Percentiles rank a stretch among this genome's conserved stretches.
Evolutionary conservation across 2,329 filamentous ascomycete genomes (phyloP).

Genomic region (Aspergillus sp.): DNA sequence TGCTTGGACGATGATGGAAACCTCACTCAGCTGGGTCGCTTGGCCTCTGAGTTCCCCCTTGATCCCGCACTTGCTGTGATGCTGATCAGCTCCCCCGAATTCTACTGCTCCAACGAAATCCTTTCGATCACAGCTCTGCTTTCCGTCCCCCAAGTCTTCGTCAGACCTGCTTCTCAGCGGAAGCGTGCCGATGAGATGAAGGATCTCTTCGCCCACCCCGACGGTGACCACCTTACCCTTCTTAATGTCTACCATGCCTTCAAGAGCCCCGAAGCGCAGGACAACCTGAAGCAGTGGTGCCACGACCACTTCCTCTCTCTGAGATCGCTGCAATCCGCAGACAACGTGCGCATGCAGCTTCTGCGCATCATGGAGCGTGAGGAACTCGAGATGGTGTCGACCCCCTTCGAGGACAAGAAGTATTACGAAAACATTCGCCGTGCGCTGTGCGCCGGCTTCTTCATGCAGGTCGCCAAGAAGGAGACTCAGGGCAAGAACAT

Average conservation of each 20-base stretch:
- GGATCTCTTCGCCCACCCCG: constrained; percentile 83
- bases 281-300: constrained; percentile 86
- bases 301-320: constrained; percentile 94
- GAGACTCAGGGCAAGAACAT: constrained; percentile 78
- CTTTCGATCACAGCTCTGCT: constrained; percentile 91
- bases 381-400: constrained; percentile 81
- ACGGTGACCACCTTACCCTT: constrained; percentile 93
- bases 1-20: constrained; percentile 97
- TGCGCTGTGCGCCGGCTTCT: constrained; percentile 90
- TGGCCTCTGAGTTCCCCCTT: constrained; percentile 93
- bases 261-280: constrained; percentile 71
- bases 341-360: constrained; percentile 89
- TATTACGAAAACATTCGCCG: constrained; percentile 98
- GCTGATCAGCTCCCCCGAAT: constrained; percentile 95
- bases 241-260: constrained; percentile 98
- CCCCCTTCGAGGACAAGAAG: constrained; percentile 89
- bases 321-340: constrained; percentile 84
- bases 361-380: constrained; percentile 96
- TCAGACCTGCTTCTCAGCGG: constrained; percentile 79
- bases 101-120: constrained; percentile 98
- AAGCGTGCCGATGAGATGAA: constrained; percentile 99
- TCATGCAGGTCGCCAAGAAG: constrained; percentile 98
- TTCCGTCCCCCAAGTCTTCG: constrained; percentile 91
- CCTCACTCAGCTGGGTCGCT: constrained; percentile 77
- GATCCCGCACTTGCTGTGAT: constrained; percentile 95